Percentiles rank a stretch among this genome's conserved stretches.
Conservation (phyloP, 164 flowering plant species). For the Nymphaea colorata region DNA sequence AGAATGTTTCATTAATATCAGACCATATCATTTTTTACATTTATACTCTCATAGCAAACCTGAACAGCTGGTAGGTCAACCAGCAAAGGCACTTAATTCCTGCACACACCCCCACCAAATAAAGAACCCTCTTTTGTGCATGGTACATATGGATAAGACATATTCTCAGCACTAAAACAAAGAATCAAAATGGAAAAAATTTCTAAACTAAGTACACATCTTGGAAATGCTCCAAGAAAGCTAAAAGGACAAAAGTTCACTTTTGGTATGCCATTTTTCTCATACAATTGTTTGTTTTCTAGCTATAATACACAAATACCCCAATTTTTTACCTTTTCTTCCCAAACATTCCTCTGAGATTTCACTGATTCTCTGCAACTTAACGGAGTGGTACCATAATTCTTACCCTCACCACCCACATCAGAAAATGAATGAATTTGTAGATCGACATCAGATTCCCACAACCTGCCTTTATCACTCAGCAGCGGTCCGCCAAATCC, state of each 20-base stretch:
- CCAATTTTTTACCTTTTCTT: constrained; percentile 53
- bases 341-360: constrained; percentile 27
- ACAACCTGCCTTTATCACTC: constrained; percentile 12
- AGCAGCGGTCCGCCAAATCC: constrained; percentile 7
- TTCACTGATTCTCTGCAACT: constrained; percentile 36
- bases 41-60: too few relatives aligned
- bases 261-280: constrained; percentile 10
- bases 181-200: neutral
- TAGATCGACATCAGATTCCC: constrained; percentile 3
- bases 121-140: too few relatives aligned
- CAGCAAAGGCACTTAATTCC: too few relatives aligned
- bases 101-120: too few relatives aligned
- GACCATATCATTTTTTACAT: too few relatives aligned
- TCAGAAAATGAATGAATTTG: constrained; percentile 10
- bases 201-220: constrained; percentile 9
- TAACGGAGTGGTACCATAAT: constrained; percentile 16
- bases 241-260: constrained; percentile 10
- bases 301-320: constrained; percentile 24
- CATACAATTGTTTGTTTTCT: constrained; percentile 24
- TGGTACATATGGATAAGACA: neutral
- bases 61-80: too few relatives aligned
- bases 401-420: constrained; percentile 7
- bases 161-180: too few relatives aligned
- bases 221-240: constrained; percentile 9
- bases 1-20: too few relatives aligned